A percentile compares a stretch with the other conserved stretches of the same genome.
Evolutionary conservation across 148 eudicot genomes (phyloP).

Genomic region (Nepenthes gracilis): DNA sequence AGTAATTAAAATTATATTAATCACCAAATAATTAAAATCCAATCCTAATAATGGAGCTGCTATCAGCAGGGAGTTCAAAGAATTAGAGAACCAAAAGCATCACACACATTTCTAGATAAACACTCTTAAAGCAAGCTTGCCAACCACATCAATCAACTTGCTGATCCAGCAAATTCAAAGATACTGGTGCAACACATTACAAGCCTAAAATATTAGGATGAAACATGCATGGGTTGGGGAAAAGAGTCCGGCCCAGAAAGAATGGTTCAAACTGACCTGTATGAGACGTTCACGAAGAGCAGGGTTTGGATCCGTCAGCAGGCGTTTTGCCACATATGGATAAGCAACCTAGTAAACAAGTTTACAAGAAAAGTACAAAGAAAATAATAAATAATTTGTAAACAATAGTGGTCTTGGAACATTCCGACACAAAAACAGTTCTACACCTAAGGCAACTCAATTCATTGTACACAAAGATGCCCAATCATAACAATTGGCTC

Average conservation of each 20-base stretch:
- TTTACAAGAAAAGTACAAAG: neutral
- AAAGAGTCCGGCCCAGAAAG: neutral
- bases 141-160: too few species aligned
- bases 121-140: too few species aligned
- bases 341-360: constrained; percentile 63
- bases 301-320: constrained; percentile 94
- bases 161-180: too few species aligned
- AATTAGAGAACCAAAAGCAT: too few species aligned
- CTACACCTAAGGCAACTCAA: too few species aligned
- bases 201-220: too few species aligned
- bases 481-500: neutral
- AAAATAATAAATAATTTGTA: too few species aligned
- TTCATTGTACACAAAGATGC: neutral
- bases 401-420: too few species aligned
- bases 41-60: neutral
- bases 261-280: constrained; percentile 46
- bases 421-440: too few species aligned
- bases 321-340: constrained; percentile 95
- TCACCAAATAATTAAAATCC: neutral
- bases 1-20: neutral
- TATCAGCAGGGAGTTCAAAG: too few species aligned
- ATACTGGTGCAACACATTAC: too few species aligned
- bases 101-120: too few species aligned
- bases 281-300: constrained; percentile 93
- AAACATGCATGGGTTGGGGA: neutral